These are phyloP conservation scores for Aspergillus latus DNA, from an alignment of 2,329 filamentous ascomycete genomes.

Conservation along the genomic window DNA sequence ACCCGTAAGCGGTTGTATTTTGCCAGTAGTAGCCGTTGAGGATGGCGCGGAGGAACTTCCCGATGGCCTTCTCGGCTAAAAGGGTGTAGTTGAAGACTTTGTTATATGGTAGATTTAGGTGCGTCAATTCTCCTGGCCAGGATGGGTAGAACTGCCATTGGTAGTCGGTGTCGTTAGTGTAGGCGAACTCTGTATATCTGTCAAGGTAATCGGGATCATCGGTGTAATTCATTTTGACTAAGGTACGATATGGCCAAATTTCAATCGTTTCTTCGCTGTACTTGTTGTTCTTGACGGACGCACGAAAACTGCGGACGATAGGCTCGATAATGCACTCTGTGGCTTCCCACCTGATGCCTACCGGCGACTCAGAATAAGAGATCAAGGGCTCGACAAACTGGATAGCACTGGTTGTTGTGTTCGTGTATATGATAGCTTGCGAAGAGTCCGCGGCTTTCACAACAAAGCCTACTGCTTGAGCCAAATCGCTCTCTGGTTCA, in stretches of 20 bases:
- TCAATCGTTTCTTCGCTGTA: neutral
- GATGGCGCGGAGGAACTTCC: neutral
- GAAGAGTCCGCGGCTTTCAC: neutral
- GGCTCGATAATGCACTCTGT: neutral
- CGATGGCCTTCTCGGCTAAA: neutral
- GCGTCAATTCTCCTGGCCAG: neutral
- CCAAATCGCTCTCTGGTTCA: neutral
- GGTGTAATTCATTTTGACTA: neutral
- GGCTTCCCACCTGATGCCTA: neutral
- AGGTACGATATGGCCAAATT: neutral
- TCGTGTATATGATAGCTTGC: neutral
- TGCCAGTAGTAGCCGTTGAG: neutral
- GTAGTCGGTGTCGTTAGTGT: neutral
- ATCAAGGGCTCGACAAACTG: neutral
- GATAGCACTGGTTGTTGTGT: neutral
- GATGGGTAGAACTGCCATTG: neutral
- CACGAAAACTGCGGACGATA: neutral
- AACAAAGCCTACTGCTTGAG: neutral
- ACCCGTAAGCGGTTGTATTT: neutral
- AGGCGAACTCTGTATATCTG: neutral
- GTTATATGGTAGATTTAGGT: neutral
- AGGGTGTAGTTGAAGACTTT: neutral
- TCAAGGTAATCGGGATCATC: neutral
- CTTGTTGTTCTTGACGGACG: neutral
- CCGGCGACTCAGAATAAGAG: neutral